A percentile compares a stretch with the other conserved stretches of the same genome.
phyloP scores from a whole-genome alignment of 768 basidiomycete genomes.

The Termitomyces sp. region DNA sequence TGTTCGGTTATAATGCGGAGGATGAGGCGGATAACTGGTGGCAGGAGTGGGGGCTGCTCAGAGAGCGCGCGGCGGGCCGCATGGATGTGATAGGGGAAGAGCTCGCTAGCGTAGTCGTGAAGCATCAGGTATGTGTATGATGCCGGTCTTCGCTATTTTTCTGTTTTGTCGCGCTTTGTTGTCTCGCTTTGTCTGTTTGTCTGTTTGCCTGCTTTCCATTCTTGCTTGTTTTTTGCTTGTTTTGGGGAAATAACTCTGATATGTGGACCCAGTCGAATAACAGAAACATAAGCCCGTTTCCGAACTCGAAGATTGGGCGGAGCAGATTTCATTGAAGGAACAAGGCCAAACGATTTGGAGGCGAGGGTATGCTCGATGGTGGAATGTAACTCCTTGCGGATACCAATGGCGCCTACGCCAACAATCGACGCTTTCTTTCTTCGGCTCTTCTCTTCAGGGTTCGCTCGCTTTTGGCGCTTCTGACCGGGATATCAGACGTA shows the following conservation, averaged over 20 bases:
- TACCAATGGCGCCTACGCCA: neutral
- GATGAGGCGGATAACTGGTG: slow-evolving; percentile 61
- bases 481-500: neutral
- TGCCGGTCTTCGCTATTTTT: neutral
- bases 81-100: neutral
- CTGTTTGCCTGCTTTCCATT: neutral
- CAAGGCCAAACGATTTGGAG: neutral
- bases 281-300: neutral
- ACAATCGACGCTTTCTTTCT: neutral
- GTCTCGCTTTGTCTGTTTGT: neutral
- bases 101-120: slow-evolving; percentile 2
- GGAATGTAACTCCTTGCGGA: slow-evolving; percentile 4
- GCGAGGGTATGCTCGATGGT: neutral
- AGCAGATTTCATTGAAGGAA: slow-evolving; percentile 1
- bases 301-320: neutral
- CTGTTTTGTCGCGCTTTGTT: neutral
- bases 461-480: neutral
- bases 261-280: neutral
- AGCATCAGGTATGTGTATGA: slow-evolving; percentile 8
- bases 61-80: slow-evolving; percentile 29
- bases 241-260: slow-evolving; percentile 4
- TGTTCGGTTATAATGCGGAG: slow-evolving; percentile 51
- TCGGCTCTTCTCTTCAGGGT: neutral
- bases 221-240: no score
- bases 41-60: slow-evolving; percentile 44